phyloP scores from a whole-genome alignment of 371 early-diverging fungal genomes.

The Mucor racemosus region DNA sequence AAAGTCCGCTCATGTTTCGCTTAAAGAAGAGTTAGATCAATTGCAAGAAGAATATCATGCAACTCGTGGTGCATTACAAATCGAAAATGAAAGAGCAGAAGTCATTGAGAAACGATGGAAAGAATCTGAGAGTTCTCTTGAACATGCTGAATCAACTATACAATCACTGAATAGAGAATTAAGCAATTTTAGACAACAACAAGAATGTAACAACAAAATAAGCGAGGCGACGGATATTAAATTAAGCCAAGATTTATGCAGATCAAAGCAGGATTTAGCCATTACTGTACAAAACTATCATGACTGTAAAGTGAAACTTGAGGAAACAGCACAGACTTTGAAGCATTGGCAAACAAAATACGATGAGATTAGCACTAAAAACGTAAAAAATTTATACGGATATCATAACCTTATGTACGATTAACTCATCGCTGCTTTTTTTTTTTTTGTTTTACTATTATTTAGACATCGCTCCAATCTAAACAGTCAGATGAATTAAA shows the following conservation, averaged over 20 bases:
- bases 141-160: constrained; percentile 46
- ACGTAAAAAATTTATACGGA: constrained; percentile 19
- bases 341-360: constrained; percentile 32
- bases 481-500: constrained; percentile 43
- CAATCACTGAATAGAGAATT: constrained; percentile 31
- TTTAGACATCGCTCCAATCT: constrained; percentile 6
- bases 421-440: too few species aligned
- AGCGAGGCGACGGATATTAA: constrained; percentile 12
- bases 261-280: neutral
- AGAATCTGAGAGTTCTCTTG: constrained; percentile 31
- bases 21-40: constrained; percentile 20
- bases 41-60: constrained; percentile 16
- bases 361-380: constrained; percentile 16
- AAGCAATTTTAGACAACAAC: constrained; percentile 32
- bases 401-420: neutral
- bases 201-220: constrained; percentile 13
- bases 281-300: neutral
- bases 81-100: constrained; percentile 35
- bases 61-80: constrained; percentile 10
- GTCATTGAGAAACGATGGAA: constrained; percentile 36
- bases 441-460: neutral
- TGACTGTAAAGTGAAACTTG: neutral
- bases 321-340: neutral
- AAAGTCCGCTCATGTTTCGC: neutral
- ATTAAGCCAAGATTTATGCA: constrained; percentile 10